Percentiles rank a stretch among this genome's conserved stretches.
Evolutionary conservation across 805 yeast species (phyloP).

Genomic region (Candida suzukii): DNA sequence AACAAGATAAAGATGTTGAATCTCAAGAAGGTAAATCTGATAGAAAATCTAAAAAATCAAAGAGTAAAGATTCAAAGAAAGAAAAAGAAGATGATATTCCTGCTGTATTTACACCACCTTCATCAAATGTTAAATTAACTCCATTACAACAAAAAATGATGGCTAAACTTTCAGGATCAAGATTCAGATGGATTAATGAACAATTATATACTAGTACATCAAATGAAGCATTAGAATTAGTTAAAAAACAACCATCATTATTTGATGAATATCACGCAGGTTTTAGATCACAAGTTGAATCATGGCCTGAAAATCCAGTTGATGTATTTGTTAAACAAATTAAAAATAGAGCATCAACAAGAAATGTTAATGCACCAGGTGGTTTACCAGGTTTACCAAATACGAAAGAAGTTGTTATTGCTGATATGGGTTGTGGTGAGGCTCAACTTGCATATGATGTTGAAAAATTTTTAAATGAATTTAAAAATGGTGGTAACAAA

Average conservation of each 20-base stretch:
- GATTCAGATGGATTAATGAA: slow-evolving; percentile 98
- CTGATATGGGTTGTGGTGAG: slow-evolving; percentile 99
- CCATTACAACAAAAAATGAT: slow-evolving; percentile 94
- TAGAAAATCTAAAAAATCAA: not conserved
- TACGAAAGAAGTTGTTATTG: slow-evolving; percentile 65
- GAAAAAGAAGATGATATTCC: not conserved
- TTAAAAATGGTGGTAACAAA: slow-evolving; percentile 14
- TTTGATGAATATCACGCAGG: slow-evolving; percentile 96
- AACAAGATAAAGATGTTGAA: slow-evolving; percentile 2
- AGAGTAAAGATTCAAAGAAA: not conserved
- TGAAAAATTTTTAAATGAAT: slow-evolving; percentile 37
- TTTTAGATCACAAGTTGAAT: slow-evolving; percentile 86
- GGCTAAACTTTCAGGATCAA: slow-evolving; percentile 87
- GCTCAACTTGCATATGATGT: slow-evolving; percentile 77
- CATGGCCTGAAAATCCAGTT: slow-evolving; percentile 99
- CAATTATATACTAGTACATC: slow-evolving; percentile 88
- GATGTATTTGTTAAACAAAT: slow-evolving; percentile 76
- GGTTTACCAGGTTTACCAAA: slow-evolving; percentile 72
- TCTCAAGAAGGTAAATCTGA: slow-evolving; percentile 3
- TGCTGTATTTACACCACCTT: not conserved
- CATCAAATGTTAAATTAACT: slow-evolving; percentile 41
- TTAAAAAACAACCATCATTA: slow-evolving; percentile 75
- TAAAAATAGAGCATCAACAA: slow-evolving; percentile 47
- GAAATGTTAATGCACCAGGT: slow-evolving; percentile 85
- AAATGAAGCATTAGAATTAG: slow-evolving; percentile 62